phyloP scores from a whole-genome alignment of 208 protist species.

The Strigomonas galati region DNA sequence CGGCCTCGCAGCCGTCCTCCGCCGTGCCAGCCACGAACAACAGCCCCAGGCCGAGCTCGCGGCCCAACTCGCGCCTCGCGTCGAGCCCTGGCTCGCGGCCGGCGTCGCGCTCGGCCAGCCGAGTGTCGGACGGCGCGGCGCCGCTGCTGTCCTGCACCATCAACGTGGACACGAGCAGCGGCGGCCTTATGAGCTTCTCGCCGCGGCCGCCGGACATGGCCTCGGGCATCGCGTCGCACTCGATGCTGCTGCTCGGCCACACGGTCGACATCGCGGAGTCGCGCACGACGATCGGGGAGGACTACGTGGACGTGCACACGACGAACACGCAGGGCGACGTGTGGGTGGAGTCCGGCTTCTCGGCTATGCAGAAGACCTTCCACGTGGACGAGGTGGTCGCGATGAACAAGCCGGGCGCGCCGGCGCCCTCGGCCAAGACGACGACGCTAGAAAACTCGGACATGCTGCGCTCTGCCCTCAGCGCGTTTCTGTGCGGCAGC shows the following conservation, averaged over 20 bases:
- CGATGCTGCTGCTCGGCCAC: constrained; percentile 14
- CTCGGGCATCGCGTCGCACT: constrained; percentile 21
- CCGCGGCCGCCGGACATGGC: constrained; percentile 9
- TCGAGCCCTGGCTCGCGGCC: too few relatives aligned
- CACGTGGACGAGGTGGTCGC: constrained; percentile 26
- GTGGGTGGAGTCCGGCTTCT: not conserved
- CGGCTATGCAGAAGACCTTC: constrained; percentile 8
- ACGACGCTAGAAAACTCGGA: constrained; percentile 3
- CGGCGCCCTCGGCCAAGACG: constrained; percentile 10
- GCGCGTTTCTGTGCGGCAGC: constrained; percentile 22
- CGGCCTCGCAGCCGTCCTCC: not conserved
- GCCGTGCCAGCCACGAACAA: too few relatives aligned
- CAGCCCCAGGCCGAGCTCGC: too few relatives aligned
- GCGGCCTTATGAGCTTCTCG: constrained; percentile 3
- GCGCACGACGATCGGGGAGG: too few relatives aligned
- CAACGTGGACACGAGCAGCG: not conserved
- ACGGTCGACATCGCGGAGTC: too few relatives aligned
- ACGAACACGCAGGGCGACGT: not conserved
- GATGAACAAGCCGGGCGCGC: not conserved
- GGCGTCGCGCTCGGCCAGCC: not conserved
- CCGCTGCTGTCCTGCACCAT: not conserved
- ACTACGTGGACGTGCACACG: not conserved
- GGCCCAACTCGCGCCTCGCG: too few relatives aligned
- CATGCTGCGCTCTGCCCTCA: constrained; percentile 20
- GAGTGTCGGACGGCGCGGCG: not conserved